Base-by-base conservation (phyloP, 2,329 filamentous ascomycete genomes). In the Cladosporium austrohemisphaericum region DNA sequence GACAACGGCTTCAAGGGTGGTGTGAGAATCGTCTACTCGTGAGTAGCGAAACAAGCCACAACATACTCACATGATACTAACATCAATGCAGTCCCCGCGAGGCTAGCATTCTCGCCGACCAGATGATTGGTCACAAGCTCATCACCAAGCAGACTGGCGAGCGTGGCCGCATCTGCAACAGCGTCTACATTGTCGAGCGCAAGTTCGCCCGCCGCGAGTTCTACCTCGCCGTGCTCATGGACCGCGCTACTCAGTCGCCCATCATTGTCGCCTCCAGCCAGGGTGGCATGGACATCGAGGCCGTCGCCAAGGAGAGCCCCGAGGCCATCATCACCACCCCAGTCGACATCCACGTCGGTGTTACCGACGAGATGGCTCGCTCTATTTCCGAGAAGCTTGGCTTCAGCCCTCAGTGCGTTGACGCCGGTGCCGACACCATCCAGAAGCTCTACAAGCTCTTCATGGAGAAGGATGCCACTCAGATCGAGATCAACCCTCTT, bases 41-140 rank as follows among this genome's bases (percentile, higher is more conserved):
- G 72, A 65, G 80, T 68, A 25, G 29, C 26, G 23, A 10, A 31
- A 4, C 13, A 23, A 22, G 26, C 19, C 28, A 32, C 23, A 16
- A 36, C 18, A 29, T 29, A 22, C 14, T 20, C 9, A 23, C 37
- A 25, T 37, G 6, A 52, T n/a, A n/a, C 57, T 59, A 54, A 50
- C 41, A 41, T 52, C 26, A 41, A 19, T 52, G 13, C 56, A 84
- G 80, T 54, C 88, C 93, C 53, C 91, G 90, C 64, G 81, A 85
- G 79, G 93, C 93, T 68, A 87, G 89, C 79, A 95, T 97, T 84
- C 95, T 98, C 70, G 92, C 93, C 62, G 82, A 92, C 63, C 91
- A 98, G 79, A 98, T 98, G 93, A 97, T 98, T 74, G 93, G 93
- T 68, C 92, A 98, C 78, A 96, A 96, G 76, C 89, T 98, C 74